phyloP scores from a whole-genome alignment of 371 early-diverging fungal genomes.

The Zychaea mexicana region DNA sequence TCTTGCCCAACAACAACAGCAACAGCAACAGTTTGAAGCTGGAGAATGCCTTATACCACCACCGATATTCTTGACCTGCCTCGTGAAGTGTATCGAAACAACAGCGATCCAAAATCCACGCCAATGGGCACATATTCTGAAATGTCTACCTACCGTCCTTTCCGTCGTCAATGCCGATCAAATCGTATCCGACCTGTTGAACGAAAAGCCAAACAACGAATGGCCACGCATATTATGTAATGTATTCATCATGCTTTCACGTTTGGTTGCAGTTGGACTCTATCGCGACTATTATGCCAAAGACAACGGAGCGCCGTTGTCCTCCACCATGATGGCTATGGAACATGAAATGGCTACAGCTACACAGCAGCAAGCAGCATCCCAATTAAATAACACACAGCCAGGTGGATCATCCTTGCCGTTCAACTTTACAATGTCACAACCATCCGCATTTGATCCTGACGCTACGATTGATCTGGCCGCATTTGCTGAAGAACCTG shows the following conservation, averaged over 20 bases:
- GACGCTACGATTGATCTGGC: conserved; percentile 46
- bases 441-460: conserved; percentile 29
- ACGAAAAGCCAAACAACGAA: conserved; percentile 20
- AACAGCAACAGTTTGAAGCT: too few relatives aligned
- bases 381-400: conserved; percentile 23
- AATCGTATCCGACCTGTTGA: conserved; percentile 19
- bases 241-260: conserved; percentile 28
- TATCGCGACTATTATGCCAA: conserved; percentile 18
- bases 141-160: conserved; percentile 22
- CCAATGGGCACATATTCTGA: conserved; percentile 42
- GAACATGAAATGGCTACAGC: neutral
- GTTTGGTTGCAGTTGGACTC: conserved; percentile 33
- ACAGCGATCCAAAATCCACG: conserved; percentile 25
- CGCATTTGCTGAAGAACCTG: conserved; percentile 23
- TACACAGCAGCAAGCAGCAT: conserved; percentile 11
- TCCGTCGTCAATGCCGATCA: conserved; percentile 24
- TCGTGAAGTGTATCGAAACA: conserved; percentile 21
- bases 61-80: conserved; percentile 13
- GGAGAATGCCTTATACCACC: conserved; percentile 17
- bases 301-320: conserved; percentile 1
- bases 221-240: conserved; percentile 29
- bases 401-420: conserved; percentile 6
- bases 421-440: conserved; percentile 22
- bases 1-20: neutral
- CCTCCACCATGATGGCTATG: conserved; percentile 1